Evolutionary conservation across 805 yeast species (phyloP).

Genomic region (Candida chauliodis): DNA sequence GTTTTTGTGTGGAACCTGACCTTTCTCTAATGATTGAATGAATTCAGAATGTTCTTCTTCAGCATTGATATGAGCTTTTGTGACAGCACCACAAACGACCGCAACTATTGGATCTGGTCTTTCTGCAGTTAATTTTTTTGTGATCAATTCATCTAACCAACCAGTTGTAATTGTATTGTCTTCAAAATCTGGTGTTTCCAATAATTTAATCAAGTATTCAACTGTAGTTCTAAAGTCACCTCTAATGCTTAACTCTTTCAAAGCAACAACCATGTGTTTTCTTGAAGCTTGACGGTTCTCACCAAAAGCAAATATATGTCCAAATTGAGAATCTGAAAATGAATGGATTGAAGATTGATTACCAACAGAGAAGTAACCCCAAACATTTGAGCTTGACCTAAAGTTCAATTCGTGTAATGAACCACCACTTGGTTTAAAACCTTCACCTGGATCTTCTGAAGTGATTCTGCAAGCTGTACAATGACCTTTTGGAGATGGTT

Average conservation of each 20-base stretch:
- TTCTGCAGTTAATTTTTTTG: constrained; percentile 92
- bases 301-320: constrained; percentile 98
- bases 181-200: constrained; percentile 96
- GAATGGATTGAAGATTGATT: constrained; percentile 97
- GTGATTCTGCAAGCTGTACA: constrained; percentile 99
- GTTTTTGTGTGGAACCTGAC: constrained; percentile 88
- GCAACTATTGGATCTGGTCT: constrained; percentile 92
- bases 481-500: constrained; percentile 96
- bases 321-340: constrained; percentile 97
- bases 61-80: constrained; percentile 85
- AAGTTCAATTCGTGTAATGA: constrained; percentile 92
- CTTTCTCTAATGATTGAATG: constrained; percentile 78
- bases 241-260: constrained; percentile 92
- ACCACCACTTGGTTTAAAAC: constrained; percentile 98
- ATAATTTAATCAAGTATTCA: constrained; percentile 89
- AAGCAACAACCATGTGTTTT: constrained; percentile 98
- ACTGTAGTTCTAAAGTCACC: constrained; percentile 99
- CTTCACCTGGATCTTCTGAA: constrained; percentile 98
- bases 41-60: constrained; percentile 69
- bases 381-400: constrained; percentile 94
- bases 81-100: constrained; percentile 94
- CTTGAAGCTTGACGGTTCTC: constrained; percentile 97
- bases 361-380: constrained; percentile 99
- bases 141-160: constrained; percentile 95
- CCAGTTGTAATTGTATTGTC: constrained; percentile 97